Conservation (phyloP, 768 basidiomycete species). For the Lactarius vividus region DNA sequence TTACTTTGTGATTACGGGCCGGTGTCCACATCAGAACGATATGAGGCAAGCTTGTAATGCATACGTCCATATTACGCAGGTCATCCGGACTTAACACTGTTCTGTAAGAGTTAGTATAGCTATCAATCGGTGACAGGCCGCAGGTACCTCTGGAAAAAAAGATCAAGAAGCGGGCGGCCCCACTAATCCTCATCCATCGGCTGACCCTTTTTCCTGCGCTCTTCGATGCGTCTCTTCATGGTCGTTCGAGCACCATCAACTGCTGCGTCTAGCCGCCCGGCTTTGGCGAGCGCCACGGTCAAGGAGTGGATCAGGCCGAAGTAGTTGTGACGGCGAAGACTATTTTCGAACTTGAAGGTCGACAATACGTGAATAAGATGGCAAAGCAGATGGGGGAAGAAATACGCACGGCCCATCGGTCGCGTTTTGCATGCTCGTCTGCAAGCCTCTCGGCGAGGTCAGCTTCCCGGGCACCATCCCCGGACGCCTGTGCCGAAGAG, state of each 20-base stretch:
- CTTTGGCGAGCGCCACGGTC: conserved; percentile 69
- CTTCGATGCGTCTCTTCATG: conserved; percentile 45
- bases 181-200: conserved; percentile 44
- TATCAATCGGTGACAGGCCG: conserved; percentile 3
- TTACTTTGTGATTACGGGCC: neutral
- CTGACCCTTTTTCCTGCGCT: conserved; percentile 41
- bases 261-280: conserved; percentile 55
- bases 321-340: conserved; percentile 82
- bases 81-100: conserved; percentile 11
- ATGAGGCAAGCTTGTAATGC: conserved; percentile 10
- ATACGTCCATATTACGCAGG: conserved; percentile 18
- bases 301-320: conserved; percentile 77
- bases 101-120: conserved; percentile 3
- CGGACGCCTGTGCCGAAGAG: conserved; percentile 44
- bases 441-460: conserved; percentile 56
- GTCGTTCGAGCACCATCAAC: conserved; percentile 44
- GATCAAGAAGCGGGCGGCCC: neutral
- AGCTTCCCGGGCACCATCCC: conserved; percentile 36
- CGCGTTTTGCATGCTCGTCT: conserved; percentile 70
- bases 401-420: conserved; percentile 74
- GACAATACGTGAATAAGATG: conserved; percentile 13
- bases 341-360: conserved; percentile 73
- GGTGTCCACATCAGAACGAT: conserved; percentile 10
- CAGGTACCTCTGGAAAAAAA: conserved; percentile 7
- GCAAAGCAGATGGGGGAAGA: neutral